Evolutionary conservation across 495 filamentous ascomycete species (phyloP).

Genomic region (Niebla homalea): DNA sequence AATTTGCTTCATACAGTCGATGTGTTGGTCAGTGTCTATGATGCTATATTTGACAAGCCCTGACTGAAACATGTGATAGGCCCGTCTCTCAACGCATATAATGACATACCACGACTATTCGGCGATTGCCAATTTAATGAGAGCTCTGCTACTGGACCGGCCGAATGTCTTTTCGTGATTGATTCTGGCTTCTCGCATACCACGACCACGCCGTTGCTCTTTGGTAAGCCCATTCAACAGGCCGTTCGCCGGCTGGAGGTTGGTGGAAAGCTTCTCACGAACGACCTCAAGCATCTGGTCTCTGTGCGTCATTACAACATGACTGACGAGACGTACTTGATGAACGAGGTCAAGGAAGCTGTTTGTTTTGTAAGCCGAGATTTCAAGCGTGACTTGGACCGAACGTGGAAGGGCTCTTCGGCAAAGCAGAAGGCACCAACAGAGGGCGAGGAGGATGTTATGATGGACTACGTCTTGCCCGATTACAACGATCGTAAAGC

Average conservation of each 20-base stretch:
- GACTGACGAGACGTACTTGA: slow-evolving; percentile 80
- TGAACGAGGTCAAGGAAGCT: slow-evolving; percentile 90
- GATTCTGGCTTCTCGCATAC: slow-evolving; percentile 92
- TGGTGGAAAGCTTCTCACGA: slow-evolving; percentile 89
- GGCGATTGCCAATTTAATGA: slow-evolving; percentile 27
- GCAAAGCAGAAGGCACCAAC: slow-evolving; percentile 13
- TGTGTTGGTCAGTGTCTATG: slow-evolving; percentile 45
- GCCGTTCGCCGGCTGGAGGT: slow-evolving; percentile 79
- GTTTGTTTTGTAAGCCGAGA: slow-evolving; percentile 72
- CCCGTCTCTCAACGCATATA: slow-evolving; percentile 70
- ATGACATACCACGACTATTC: slow-evolving; percentile 57
- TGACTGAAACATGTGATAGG: slow-evolving; percentile 32
- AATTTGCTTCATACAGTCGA: slow-evolving; percentile 76
- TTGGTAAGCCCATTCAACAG: slow-evolving; percentile 64
- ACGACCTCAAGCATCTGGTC: slow-evolving; percentile 78
- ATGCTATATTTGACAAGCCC: not conserved
- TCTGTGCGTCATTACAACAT: slow-evolving; percentile 89
- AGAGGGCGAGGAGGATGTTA: slow-evolving; percentile 51
- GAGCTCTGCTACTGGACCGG: slow-evolving; percentile 35
- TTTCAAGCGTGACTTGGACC: slow-evolving; percentile 68
- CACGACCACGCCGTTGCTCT: slow-evolving; percentile 75
- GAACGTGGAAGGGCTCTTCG: slow-evolving; percentile 58
- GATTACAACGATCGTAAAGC: slow-evolving; percentile 67
- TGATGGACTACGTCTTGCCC: slow-evolving; percentile 85
- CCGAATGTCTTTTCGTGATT: slow-evolving; percentile 73